These are phyloP conservation scores for Leucocoprinus sp. DNA, from an alignment of 768 basidiomycete genomes.

Conservation along the genomic window DNA sequence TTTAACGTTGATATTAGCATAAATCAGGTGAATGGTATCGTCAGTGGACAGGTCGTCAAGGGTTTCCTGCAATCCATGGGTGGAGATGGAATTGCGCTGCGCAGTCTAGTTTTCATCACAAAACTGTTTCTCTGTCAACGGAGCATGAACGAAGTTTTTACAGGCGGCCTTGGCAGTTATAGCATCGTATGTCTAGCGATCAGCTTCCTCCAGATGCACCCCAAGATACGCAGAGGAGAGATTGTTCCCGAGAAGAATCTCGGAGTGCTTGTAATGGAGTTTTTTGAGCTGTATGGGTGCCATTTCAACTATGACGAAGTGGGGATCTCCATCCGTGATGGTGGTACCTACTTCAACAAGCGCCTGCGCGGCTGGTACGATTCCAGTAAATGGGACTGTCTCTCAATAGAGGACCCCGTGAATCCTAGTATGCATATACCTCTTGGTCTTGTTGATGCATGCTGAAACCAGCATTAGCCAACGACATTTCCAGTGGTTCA, in stretches of 20 bases:
- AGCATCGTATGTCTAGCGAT: conserved; percentile 89
- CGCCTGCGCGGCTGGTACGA: conserved; percentile 74
- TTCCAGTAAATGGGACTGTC: conserved; percentile 41
- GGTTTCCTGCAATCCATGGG: conserved; percentile 46
- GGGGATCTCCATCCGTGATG: conserved; percentile 81
- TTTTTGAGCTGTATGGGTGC: conserved; percentile 91
- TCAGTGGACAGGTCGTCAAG: conserved; percentile 72
- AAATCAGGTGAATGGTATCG: conserved; percentile 82
- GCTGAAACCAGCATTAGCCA: conserved; percentile 46
- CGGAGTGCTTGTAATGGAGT: conserved; percentile 93
- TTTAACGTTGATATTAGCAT: conserved; percentile 92
- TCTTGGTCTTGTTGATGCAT: background rate
- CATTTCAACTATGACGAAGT: conserved; percentile 88
- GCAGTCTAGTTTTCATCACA: conserved; percentile 76
- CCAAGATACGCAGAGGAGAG: conserved; percentile 82
- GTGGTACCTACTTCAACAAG: conserved; percentile 88
- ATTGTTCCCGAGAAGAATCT: conserved; percentile 84
- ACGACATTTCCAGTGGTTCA: conserved; percentile 89
- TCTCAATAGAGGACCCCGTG: conserved; percentile 92
- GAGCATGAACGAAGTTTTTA: conserved; percentile 97
- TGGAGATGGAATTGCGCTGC: conserved; percentile 54
- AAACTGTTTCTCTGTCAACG: conserved; percentile 88
- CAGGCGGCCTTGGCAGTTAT: conserved; percentile 91
- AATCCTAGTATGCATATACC: conserved; percentile 58
- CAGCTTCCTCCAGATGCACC: conserved; percentile 96